Conservation (phyloP, 139 green algal species). For the Chlorella vulgaris region DNA sequence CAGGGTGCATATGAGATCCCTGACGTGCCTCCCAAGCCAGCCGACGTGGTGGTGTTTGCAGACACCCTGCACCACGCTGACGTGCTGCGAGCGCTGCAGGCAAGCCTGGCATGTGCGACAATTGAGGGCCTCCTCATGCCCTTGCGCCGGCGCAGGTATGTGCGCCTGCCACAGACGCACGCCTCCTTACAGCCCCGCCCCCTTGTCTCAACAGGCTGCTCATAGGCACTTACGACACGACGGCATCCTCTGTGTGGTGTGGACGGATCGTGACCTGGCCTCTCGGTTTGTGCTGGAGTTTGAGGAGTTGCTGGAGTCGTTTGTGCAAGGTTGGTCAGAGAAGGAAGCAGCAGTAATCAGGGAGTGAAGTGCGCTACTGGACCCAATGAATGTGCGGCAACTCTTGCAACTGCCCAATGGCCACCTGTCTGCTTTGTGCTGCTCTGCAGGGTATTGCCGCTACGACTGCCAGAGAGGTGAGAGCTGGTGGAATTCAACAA, state of each 20-base stretch:
- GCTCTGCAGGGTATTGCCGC: neutral
- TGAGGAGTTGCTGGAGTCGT: slow-evolving; percentile 21
- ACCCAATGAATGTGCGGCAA: too few relatives aligned
- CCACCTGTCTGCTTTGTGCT: too few relatives aligned
- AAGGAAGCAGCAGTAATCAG: too few relatives aligned
- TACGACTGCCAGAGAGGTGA: slow-evolving; percentile 12
- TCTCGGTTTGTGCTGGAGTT: neutral
- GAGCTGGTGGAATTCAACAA: neutral
- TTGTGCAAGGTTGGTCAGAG: too few relatives aligned
- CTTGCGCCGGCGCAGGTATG: too few relatives aligned
- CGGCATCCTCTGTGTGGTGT: neutral
- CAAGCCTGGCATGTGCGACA: neutral
- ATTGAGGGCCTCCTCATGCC: too few relatives aligned
- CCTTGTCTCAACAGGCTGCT: too few relatives aligned
- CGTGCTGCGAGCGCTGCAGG: slow-evolving; percentile 15
- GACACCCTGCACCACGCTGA: slow-evolving; percentile 13
- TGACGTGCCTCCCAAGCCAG: neutral
- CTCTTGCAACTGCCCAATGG: too few relatives aligned
- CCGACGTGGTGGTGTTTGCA: neutral
- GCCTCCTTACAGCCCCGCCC: too few relatives aligned
- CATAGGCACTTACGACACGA: neutral
- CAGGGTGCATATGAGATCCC: neutral
- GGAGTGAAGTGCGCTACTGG: too few relatives aligned
- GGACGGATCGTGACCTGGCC: neutral
- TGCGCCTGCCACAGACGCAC: too few relatives aligned